Evolutionary conservation across 768 basidiomycete genomes (phyloP).

Genomic region (Clitopilus hobsonii): DNA sequence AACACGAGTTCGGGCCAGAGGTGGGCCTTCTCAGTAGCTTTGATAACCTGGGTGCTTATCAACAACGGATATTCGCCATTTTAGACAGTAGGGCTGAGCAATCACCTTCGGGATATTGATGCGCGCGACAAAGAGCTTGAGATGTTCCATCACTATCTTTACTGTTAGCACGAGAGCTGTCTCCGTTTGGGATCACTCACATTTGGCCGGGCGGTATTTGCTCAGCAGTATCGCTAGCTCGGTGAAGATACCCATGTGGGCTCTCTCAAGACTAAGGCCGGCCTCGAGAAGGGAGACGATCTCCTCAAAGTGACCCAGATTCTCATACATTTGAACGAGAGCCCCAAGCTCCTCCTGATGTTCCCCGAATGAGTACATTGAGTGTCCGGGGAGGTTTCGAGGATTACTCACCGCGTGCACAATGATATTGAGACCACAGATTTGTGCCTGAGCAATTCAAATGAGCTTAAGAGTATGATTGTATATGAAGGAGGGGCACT

Average conservation of each 20-base stretch:
- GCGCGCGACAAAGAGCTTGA: slow-evolving; percentile 91
- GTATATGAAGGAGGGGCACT: slow-evolving; percentile 13
- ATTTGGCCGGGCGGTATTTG: slow-evolving; percentile 91
- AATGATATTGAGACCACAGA: slow-evolving; percentile 96
- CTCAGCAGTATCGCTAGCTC: slow-evolving; percentile 89
- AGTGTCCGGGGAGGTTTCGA: neutral
- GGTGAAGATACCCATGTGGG: slow-evolving; percentile 99
- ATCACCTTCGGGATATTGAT: slow-evolving; percentile 94
- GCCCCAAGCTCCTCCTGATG: slow-evolving; percentile 78
- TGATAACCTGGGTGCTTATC: slow-evolving; percentile 66
- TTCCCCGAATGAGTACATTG: slow-evolving; percentile 9
- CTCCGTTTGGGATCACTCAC: slow-evolving; percentile 41
- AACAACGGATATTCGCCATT: neutral
- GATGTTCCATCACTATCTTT: slow-evolving; percentile 89
- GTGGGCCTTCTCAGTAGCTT: slow-evolving; percentile 92
- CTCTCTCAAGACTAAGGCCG: slow-evolving; percentile 92
- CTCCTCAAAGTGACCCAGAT: slow-evolving; percentile 91
- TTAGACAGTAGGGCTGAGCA: neutral
- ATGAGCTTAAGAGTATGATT: slow-evolving; percentile 4
- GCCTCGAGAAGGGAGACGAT: slow-evolving; percentile 89
- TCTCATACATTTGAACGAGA: slow-evolving; percentile 81
- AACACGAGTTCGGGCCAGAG: slow-evolving; percentile 99
- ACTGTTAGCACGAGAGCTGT: neutral
- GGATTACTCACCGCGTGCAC: slow-evolving; percentile 67
- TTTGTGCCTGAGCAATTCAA: slow-evolving; percentile 83